These are phyloP conservation scores for Backusella tuberculispora DNA, from an alignment of 192 early-diverging fungal genomes.

Conservation along the genomic window DNA sequence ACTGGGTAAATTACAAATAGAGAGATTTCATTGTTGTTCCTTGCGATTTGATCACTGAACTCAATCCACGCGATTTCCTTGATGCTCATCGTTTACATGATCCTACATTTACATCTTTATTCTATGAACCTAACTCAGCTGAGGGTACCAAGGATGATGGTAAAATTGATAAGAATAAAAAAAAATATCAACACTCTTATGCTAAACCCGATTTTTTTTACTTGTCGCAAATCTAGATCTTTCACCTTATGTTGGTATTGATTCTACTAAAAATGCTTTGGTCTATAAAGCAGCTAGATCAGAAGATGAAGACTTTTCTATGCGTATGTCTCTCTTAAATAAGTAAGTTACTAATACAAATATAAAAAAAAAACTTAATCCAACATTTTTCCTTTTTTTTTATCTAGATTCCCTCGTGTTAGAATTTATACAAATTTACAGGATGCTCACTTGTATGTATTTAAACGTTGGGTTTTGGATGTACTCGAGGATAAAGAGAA, in stretches of 20 bases:
- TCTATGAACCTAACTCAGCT: slow-evolving; percentile 77
- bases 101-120: slow-evolving; percentile 80
- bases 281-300: slow-evolving; percentile 45
- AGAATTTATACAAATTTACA: slow-evolving; percentile 80
- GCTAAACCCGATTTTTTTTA: not conserved
- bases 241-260: slow-evolving; percentile 56
- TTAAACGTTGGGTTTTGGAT: slow-evolving; percentile 94
- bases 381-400: slow-evolving; percentile 28
- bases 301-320: slow-evolving; percentile 60
- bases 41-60: slow-evolving; percentile 90
- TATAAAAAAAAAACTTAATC: not conserved
- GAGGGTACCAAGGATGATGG: slow-evolving; percentile 67
- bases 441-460: slow-evolving; percentile 92
- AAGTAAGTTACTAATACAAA: slow-evolving; percentile 37
- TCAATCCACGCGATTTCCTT: slow-evolving; percentile 81
- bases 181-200: not conserved
- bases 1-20: slow-evolving; percentile 35
- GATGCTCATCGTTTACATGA: slow-evolving; percentile 81
- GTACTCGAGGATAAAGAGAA: slow-evolving; percentile 66
- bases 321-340: slow-evolving; percentile 57
- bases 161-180: slow-evolving; percentile 14
- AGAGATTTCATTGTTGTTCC: slow-evolving; percentile 90
- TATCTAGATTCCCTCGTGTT: slow-evolving; percentile 80
- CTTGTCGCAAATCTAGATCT: slow-evolving; percentile 23
- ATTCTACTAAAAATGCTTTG: slow-evolving; percentile 47